Conservation (phyloP, 257 asterid species). For the Rubia yunnanensis region DNA sequence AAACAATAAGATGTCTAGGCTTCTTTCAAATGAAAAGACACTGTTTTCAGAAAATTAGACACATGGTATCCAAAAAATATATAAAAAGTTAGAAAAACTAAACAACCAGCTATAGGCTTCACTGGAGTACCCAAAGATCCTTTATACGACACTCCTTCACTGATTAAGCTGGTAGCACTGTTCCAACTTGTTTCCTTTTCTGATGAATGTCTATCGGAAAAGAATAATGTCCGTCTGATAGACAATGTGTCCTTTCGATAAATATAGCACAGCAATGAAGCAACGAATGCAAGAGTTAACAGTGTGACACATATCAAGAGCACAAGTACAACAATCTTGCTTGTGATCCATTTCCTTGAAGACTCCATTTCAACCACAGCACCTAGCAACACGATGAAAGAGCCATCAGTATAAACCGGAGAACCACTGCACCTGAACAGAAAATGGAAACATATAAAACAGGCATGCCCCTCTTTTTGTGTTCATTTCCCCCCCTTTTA, state of each 20-base stretch:
- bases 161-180: constrained; percentile 55
- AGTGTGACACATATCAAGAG: constrained; percentile 47
- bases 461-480: not conserved
- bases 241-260: constrained; percentile 37
- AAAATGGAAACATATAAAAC: constrained; percentile 3
- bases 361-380: constrained; percentile 28
- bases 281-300: constrained; percentile 42
- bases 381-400: constrained; percentile 38
- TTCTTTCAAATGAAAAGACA: not conserved
- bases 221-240: constrained; percentile 37
- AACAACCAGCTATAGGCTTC: constrained; percentile 37
- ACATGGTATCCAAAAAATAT: not conserved
- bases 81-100: not conserved
- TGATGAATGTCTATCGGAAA: constrained; percentile 54
- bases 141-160: constrained; percentile 34
- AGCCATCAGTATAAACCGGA: constrained; percentile 1
- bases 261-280: constrained; percentile 39
- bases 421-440: constrained; percentile 6
- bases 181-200: constrained; percentile 58
- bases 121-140: constrained; percentile 26
- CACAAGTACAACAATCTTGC: constrained; percentile 36
- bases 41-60: not conserved
- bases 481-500: not conserved
- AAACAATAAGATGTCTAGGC: not conserved
- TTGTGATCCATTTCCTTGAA: constrained; percentile 39